phyloP scores from a whole-genome alignment of 306 rosid species.

The Prunus mongolica region DNA sequence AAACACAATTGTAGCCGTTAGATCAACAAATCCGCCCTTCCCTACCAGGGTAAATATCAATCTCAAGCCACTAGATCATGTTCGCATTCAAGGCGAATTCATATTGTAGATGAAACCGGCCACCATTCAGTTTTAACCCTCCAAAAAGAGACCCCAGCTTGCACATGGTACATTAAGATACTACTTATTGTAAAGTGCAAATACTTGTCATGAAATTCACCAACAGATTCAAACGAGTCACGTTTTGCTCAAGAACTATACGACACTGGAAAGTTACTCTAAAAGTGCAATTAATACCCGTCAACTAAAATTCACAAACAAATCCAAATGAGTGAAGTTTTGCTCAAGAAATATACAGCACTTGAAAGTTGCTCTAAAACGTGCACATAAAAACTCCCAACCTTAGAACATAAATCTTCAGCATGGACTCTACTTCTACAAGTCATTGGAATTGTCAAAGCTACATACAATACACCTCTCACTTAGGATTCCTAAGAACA shows the following conservation, averaged over 20 bases:
- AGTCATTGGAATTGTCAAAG: not conserved
- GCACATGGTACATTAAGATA: not conserved
- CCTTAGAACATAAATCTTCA: not conserved
- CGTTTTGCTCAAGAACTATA: not conserved
- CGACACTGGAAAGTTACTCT: not conserved
- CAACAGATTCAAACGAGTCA: not conserved
- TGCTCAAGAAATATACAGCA: not conserved
- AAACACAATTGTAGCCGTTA: too few relatives aligned
- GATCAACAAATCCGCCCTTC: too few relatives aligned
- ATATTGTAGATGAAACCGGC: too few relatives aligned
- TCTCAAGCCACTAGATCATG: not conserved
- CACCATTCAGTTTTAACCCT: too few relatives aligned
- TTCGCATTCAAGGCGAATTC: too few relatives aligned
- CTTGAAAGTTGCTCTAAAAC: not conserved
- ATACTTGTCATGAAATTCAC: not conserved
- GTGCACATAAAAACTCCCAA: not conserved
- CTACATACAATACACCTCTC: conserved; percentile 28
- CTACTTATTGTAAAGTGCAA: not conserved
- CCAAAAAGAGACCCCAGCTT: not conserved
- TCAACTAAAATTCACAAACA: not conserved
- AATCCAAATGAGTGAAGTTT: not conserved
- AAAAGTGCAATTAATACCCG: not conserved
- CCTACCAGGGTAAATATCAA: not conserved
- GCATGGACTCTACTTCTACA: not conserved
- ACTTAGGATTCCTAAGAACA: conserved; percentile 90